Evolutionary conservation across 495 filamentous ascomycete species (phyloP), one percentile per base, ranked within the genome.

Genomic region (Bombardia bombarda): DNA sequence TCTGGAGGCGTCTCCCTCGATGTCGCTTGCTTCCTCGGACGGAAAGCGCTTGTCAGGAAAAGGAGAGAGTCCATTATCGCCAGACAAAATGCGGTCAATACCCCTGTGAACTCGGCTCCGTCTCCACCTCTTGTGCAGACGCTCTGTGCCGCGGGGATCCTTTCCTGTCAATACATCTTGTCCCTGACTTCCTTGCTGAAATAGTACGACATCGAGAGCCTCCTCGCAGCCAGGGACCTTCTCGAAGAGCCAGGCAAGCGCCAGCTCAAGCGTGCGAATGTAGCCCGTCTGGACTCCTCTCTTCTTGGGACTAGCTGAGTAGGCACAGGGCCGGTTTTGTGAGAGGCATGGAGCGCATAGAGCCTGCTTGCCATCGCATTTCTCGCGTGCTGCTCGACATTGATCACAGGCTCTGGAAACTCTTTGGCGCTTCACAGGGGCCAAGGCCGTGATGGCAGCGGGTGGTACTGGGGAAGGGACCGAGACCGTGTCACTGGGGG

Each of bases 371-470:
- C 81, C 81, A 45, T 85, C 81, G 50, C 81, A 85, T 49, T 79
- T 82, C 57, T 82, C 79, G 33, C 81, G 75, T 35, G 74, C 74
- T 7, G 72, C 71, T 20, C 80, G 74, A 50, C 80, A 84, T 42
- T 79, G 80, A 45, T 83, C 79, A 61, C 80, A 84, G 13, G 80
- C 80, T 33, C 78, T 66, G 17, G 80, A 82, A 2, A 84, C 81
- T 57, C 82, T 72, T 57, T 80, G 78, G 21, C 82, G 61, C 51
- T 73, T 71, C 45, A 22, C 41, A 2, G 48, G 46, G 41, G 22
- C 18, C 18, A 20, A 8, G n/a, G 37, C 7, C 22, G 21, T 1
- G 17, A 4, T 7, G 7, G 31, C 28, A 24, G 25, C 19, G 8
- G 40, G 12, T 7, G 31, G 9, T 8, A 14, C 25, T 22, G 24